Evolutionary conservation across 371 early-diverging fungal species (phyloP).

Genomic region (Saksenaea vasiformis): DNA sequence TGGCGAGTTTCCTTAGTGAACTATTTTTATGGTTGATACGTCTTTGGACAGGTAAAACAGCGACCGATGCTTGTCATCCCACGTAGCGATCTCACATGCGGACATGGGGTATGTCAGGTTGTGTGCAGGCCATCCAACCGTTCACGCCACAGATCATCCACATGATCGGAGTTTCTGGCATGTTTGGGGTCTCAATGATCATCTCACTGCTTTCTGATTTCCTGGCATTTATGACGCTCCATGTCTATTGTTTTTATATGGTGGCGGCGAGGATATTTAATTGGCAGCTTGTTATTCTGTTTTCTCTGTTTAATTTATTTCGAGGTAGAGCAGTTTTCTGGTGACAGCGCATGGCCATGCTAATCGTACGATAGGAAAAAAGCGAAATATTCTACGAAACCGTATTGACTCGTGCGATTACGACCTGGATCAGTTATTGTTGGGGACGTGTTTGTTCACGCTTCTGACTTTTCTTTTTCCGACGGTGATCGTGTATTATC

Average conservation of each 20-base stretch:
- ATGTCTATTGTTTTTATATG: conserved; percentile 92
- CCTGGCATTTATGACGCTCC: conserved; percentile 80
- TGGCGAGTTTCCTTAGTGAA: conserved; percentile 90
- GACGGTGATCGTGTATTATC: conserved; percentile 91
- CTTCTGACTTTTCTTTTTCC: conserved; percentile 92
- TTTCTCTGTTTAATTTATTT: conserved; percentile 89
- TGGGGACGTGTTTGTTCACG: conserved; percentile 95
- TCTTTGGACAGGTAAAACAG: conserved; percentile 75
- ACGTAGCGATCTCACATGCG: background rate
- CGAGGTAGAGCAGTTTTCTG: conserved; percentile 57
- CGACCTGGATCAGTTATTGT: conserved; percentile 89
- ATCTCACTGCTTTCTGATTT: conserved; percentile 83
- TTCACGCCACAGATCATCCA: conserved; percentile 68
- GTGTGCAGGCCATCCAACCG: conserved; percentile 56
- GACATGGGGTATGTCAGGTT: conserved; percentile 28
- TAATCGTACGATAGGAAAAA: conserved; percentile 61
- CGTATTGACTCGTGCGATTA: conserved; percentile 96
- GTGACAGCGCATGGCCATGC: too few species aligned
- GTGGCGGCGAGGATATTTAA: conserved; percentile 90
- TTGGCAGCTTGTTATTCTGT: conserved; percentile 85
- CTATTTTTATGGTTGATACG: conserved; percentile 91
- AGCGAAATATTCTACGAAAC: conserved; percentile 85
- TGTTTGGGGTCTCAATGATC: conserved; percentile 85
- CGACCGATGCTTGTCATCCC: background rate
- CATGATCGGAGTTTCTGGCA: conserved; percentile 77